Evolutionary conservation across 1,139 yeast genomes (phyloP), one percentile per base, ranked within the genome.

Genomic region (Pichia sp.): DNA sequence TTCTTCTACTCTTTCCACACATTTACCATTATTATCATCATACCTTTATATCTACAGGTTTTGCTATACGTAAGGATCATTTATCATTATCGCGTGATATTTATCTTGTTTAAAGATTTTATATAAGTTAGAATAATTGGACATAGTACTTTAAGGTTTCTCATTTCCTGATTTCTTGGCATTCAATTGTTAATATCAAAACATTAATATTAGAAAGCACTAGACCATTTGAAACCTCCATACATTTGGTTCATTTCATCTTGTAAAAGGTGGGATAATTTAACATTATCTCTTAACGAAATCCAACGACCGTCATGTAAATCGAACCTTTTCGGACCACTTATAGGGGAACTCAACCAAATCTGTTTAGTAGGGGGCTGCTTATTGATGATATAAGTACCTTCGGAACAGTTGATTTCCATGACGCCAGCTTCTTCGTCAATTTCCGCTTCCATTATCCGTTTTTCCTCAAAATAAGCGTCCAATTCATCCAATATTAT

Each of bases 291-390:
- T 58, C 88, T 69, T 48, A 82, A 66, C 2, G 84, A 78, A 25
- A 76, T 63, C 90, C 90, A 82, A 49, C 69, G 67, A 7, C 80
- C 80, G 30, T 71, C 67, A 41, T 79, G 69, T 56, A 73, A 71
- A 61, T 82, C 89, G 60, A 77, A 73, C 48, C 87, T 69, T 61
- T 87, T 86, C 13, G 97, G 97, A 0, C 97, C 97, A n/a, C 94
- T 85, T 6, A 86, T 61, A 0, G 97, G 97, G 38, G 95, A 85
- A 52, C 94, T 80, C 47, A 88, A 74, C 97, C 97, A 89, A 39
- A 89, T 82, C 64, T 89, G 97, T 65, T 84, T 83, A 66, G 87
- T 89, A 3, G 96, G 95, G 1, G 97, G 96, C 67, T 90, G 96
- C 62, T 87, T 87, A 69, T 89, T 90, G 58, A 90, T 81, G 32